Evolutionary conservation across 1,284 basidiomycete genomes (phyloP), one percentile per base, ranked within the genome.

Genomic region (Somion occarium): DNA sequence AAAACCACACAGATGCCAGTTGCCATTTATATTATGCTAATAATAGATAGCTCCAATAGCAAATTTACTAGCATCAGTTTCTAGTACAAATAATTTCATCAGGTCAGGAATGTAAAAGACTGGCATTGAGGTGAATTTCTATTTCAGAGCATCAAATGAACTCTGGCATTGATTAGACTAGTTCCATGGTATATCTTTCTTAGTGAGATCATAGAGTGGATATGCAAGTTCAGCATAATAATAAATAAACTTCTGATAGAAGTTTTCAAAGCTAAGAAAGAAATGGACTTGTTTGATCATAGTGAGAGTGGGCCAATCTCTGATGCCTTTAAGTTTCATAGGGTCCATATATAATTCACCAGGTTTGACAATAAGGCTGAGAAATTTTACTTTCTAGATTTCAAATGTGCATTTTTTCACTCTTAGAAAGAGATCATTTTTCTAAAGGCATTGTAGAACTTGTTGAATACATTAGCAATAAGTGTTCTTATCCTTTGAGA

Each of bases 261-360:
- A 77, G 52, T 72, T 73, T 3, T 61, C 57, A 37, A 78, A 70
- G 1, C 73, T 74, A 0, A 77, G 50, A 56, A 79, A 78, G 0
- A 38, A 41, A 26, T 65, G 59, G 3, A 72, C 46, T 4, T 69
- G 57, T n/a, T 60, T 59, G 4, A 69, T 46, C 0, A 44, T 64
- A 0, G 46, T 57, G 0, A 70, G 74, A 0, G 27, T 20, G 0
- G 66, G 68, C 76, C 76, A 79, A 0, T 56, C 26, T 0, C 27
- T n/a, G 4, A 78, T 59, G 0, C 62, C 63, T 1, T 64, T 12
- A 0, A 78, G 56, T 52, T 79, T 79, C 0, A 52, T 52, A 0
- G 61, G 59, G 42, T 73, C 68, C 72, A 77, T 75, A 0, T 44
- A 13, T 0, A 75, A 24, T 0, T 62, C 55, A 1, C 59, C n/a